Evolutionary conservation across 2,329 filamentous ascomycete genomes (phyloP), one percentile per base, ranked within the genome.

Genomic region (Trichophyton schoenleinii): DNA sequence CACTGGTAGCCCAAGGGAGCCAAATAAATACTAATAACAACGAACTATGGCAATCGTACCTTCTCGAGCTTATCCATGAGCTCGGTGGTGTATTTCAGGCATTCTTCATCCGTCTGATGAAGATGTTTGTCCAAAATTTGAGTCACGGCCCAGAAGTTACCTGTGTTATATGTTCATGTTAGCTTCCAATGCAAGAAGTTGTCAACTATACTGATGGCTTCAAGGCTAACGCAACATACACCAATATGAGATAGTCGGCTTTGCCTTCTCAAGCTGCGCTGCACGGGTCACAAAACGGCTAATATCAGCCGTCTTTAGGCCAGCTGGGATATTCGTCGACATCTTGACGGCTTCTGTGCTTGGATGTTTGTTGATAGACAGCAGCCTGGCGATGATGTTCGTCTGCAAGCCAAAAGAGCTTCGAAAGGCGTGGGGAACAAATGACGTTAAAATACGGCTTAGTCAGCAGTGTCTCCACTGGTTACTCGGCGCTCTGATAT

Each of bases 161-260:
- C 89, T 94, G 63, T 60, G 4, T 57, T 59, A 53, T 38, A 63
- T 3, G 3, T 25, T 44, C 15, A 8, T n/a, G 18, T 48, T 46
- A 58, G 57, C 13, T 44, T 36, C 6, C 8, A 44, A 44, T 4
- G 25, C 52, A 9, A 6, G 31, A 13, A 15, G 28, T 13, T 9
- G 11, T 38, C 11, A 55, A 7, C 9, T 36, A 20, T 55, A 18
- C 28, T 5, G 31, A 7, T 11, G 25, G 20, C 2, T 18, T 18
- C 4, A 36, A 34, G 20, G 52, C 22, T 15, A n/a, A 9, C 9
- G n/a, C 22, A 34, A 81, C 87, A 70, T 81, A 95, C 92, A 94
- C 91, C 92, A 97, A 74, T 97, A 99, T 65, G 91, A 82, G 67
- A 97, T 83, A 63, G 94, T 89, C 7, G 94, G 94, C 74, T 92